Percentiles rank a stretch among this genome's conserved stretches.
Evolutionary conservation across 1,139 yeast species (phyloP).

Genomic region (Lodderomyces elongisporus): DNA sequence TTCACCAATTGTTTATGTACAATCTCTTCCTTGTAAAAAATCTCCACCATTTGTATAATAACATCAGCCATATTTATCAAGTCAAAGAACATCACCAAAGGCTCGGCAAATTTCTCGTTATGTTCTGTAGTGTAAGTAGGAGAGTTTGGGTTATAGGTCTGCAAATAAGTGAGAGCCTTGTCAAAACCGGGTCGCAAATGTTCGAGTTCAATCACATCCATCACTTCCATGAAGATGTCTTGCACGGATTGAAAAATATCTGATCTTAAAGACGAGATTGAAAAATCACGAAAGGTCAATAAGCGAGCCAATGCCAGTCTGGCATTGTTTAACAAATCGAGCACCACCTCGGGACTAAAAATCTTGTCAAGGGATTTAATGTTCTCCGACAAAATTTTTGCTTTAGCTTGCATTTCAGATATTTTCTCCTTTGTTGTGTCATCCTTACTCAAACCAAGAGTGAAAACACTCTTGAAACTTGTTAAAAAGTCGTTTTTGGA

Average conservation of each 20-base stretch:
- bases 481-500: no score
- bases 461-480: no score
- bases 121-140: conserved; percentile 11
- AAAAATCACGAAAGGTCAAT: conserved; percentile 27
- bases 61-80: conserved; percentile 89
- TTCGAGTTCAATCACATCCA: conserved; percentile 59
- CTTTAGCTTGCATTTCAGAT: no score
- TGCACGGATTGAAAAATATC: conserved; percentile 39
- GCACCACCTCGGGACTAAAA: no score
- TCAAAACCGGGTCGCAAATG: conserved; percentile 82
- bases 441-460: no score
- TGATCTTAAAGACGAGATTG: conserved; percentile 28
- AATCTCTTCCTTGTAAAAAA: no score
- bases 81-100: no score
- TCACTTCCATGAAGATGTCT: conserved; percentile 60
- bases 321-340: conserved; percentile 37
- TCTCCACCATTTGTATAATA: conserved; percentile 83
- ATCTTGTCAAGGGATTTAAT: no score
- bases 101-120: conserved; percentile 35
- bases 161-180: conserved; percentile 66
- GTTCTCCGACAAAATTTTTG: no score
- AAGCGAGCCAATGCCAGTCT: conserved; percentile 31
- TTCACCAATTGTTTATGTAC: conserved; percentile 56
- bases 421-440: no score
- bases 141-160: conserved; percentile 60